Evolutionary conservation across 108 stramenopile species (phyloP), one percentile per base, ranked within the genome.

Genomic region (Skeletonema menzelii): DNA sequence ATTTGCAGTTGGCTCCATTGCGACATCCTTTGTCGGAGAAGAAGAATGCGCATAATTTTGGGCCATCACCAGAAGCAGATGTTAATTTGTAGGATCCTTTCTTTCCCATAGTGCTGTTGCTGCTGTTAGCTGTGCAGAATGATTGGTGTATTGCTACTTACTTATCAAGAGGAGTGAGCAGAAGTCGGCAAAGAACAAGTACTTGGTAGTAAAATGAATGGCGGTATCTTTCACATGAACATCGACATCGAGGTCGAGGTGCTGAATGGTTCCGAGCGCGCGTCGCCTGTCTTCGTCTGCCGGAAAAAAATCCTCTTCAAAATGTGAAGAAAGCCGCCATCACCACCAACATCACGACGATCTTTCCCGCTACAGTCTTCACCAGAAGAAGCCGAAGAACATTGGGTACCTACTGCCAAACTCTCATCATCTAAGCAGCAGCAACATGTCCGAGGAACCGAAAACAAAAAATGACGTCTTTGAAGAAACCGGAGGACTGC

Each of bases 1-100:
- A 95, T 55, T 89, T 84, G 80, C 94, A 95, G 8, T 86, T 87
- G 64, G 82, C 87, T 12, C 94, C 94, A 58, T 90, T 92, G n/a
- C 88, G 78, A 62, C 94, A 95, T 35, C 91, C 94, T 37, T 67
- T 86, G 26, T 76, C 71, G 37, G 88, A 82, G 63, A 77, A 56
- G 75, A 84, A 95, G 74, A 94, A 94, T 26, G 93, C 89, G 46
- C 93, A 92, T 12, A 82, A 63, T 30, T 84, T 70, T 28, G 77
- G 76, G 26, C 73, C 82, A 11, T 80, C 80, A 49, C 62, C 77
- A 27, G 77, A n/a, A 14, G 77, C 65, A 17, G 86, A 79, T 40
- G 77, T 85, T 13, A 92, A 87, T 53, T 85, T 92, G 84, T 92
- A 92, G 35, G 35, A 37, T 59, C 85, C 84, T 28, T 87, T 88